phyloP scores from a whole-genome alignment of 768 basidiomycete genomes.

The Tylopilus rubrobrunneus region DNA sequence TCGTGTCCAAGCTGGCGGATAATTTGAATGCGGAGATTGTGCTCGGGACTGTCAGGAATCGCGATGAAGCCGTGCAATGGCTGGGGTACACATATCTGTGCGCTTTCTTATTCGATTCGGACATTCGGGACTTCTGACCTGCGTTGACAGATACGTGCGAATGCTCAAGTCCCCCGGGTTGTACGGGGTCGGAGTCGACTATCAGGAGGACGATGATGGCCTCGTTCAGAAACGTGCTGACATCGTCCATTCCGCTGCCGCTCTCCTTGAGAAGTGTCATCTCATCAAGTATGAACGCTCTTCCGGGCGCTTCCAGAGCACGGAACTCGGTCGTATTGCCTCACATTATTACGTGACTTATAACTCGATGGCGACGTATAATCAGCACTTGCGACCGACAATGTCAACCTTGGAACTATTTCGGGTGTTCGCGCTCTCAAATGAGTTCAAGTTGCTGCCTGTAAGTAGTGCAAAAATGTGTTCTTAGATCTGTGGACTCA shows the following conservation, averaged over 20 bases:
- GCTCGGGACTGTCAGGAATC: conserved; percentile 87
- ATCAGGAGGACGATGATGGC: conserved; percentile 77
- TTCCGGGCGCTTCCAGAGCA: conserved; percentile 5
- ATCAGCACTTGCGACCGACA: conserved; percentile 83
- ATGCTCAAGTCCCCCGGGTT: conserved; percentile 88
- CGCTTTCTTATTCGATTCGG: conserved; percentile 28
- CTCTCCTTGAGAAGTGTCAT: conserved; percentile 88
- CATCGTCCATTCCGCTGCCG: conserved; percentile 90
- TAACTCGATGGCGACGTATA: conserved; percentile 94
- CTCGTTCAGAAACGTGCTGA: conserved; percentile 93
- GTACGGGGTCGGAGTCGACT: conserved; percentile 87
- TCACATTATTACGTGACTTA: conserved; percentile 45
- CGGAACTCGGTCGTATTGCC: conserved; percentile 1
- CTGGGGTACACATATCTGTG: conserved; percentile 91
- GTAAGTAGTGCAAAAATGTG: conserved; percentile 15
- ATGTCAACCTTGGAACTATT: conserved; percentile 82
- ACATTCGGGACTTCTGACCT: conserved; percentile 5
- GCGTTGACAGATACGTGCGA: conserved; percentile 71
- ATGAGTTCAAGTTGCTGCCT: conserved; percentile 4
- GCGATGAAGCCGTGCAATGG: conserved; percentile 98
- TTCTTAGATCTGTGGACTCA: background rate
- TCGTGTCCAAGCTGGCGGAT: conserved; percentile 88
- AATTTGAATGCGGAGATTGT: conserved; percentile 98
- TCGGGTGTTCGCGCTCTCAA: conserved; percentile 1
- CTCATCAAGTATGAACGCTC: conserved; percentile 71